These are phyloP conservation scores for Apophysomyces ossiformis DNA, from an alignment of 371 early-diverging fungal genomes.

Conservation along the genomic window DNA sequence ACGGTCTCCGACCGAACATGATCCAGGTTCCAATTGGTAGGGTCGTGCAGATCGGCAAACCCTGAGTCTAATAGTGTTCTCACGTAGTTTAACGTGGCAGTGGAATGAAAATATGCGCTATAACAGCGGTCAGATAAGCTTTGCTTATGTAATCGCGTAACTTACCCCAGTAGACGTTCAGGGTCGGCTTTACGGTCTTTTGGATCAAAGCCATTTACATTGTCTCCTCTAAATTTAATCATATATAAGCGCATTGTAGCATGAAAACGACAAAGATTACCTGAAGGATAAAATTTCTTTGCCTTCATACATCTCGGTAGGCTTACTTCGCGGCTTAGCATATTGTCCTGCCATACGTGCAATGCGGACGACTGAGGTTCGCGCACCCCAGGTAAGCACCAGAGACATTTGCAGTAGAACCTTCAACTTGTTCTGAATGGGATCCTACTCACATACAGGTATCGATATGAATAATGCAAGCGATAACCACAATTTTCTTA, in stretches of 20 bases:
- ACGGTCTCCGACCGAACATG: slow-evolving; percentile 86
- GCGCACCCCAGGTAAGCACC: slow-evolving; percentile 92
- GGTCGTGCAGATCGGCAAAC: slow-evolving; percentile 91
- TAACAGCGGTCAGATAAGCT: slow-evolving; percentile 2
- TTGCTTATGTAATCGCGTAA: neutral
- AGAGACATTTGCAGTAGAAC: slow-evolving; percentile 96
- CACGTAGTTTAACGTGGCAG: slow-evolving; percentile 96
- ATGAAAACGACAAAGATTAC: slow-evolving; percentile 27
- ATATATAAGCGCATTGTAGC: neutral
- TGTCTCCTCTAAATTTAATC: slow-evolving; percentile 76
- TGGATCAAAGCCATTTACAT: slow-evolving; percentile 93
- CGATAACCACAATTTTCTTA: slow-evolving; percentile 25
- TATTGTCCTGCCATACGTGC: slow-evolving; percentile 98
- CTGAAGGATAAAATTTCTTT: slow-evolving; percentile 77
- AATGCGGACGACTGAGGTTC: slow-evolving; percentile 92
- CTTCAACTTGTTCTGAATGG: slow-evolving; percentile 93
- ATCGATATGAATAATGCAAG: neutral
- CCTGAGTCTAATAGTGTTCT: slow-evolving; percentile 81
- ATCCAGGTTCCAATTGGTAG: slow-evolving; percentile 87
- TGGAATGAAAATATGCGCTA: slow-evolving; percentile 96
- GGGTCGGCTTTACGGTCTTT: slow-evolving; percentile 92
- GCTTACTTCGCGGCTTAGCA: slow-evolving; percentile 95
- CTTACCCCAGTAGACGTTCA: slow-evolving; percentile 82
- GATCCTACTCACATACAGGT: slow-evolving; percentile 51
- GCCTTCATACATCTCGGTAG: slow-evolving; percentile 88